Evolutionary conservation across 352 stramenopile species (phyloP).

Genomic region (Phytopythium litorale): DNA sequence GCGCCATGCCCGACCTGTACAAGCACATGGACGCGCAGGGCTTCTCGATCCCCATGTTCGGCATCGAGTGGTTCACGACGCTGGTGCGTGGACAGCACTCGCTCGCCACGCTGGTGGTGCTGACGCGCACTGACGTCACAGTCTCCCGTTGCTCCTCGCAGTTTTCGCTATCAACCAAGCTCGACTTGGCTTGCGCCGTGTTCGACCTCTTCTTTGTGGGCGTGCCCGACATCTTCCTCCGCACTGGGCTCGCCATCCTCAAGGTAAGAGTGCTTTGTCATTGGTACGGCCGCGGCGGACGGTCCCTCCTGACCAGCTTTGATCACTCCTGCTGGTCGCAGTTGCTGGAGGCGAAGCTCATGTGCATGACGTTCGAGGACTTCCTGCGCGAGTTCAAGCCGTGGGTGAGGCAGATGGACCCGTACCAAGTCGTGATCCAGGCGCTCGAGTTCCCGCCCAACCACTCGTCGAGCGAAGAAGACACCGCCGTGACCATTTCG

Average conservation of each 20-base stretch:
- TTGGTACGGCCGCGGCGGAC: background rate
- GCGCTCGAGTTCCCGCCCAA: conserved; percentile 56
- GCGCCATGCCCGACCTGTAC: conserved; percentile 61
- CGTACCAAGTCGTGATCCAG: conserved; percentile 68
- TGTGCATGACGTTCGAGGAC: conserved; percentile 84
- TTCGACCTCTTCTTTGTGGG: conserved; percentile 85
- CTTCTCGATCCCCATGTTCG: conserved; percentile 79
- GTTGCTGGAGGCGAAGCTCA: conserved; percentile 69
- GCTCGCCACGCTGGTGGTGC: background rate
- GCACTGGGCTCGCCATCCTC: conserved; percentile 71
- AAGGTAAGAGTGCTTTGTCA: conserved; percentile 27
- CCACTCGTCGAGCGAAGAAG: conserved; percentile 35
- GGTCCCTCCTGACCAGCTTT: background rate
- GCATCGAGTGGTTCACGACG: conserved; percentile 88
- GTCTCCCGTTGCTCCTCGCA: conserved; percentile 5
- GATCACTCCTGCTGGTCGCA: background rate
- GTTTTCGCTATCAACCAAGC: conserved; percentile 84
- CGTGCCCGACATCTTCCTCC: conserved; percentile 77
- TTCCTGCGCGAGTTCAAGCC: conserved; percentile 82
- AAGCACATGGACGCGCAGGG: conserved; percentile 56
- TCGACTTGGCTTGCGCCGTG: conserved; percentile 74
- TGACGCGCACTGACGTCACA: background rate
- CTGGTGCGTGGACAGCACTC: conserved; percentile 24
- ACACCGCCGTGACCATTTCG: conserved; percentile 56
- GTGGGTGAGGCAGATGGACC: conserved; percentile 66